phyloP scores from a whole-genome alignment of 2,329 filamentous ascomycete species.

The Apiospora marii region DNA sequence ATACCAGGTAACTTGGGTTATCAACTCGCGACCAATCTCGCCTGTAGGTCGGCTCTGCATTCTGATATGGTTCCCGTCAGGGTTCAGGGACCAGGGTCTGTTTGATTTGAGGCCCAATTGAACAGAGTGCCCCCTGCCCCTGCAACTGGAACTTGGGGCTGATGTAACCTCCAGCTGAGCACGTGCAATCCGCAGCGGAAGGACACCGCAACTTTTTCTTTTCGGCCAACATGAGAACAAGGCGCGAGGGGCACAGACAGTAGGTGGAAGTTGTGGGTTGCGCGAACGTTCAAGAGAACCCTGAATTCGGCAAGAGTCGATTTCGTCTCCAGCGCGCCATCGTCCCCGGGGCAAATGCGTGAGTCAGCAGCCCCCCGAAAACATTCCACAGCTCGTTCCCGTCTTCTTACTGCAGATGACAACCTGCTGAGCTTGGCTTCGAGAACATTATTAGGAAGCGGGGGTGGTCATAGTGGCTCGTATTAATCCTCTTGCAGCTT shows the following conservation, averaged over 20 bases:
- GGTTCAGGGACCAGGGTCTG: neutral
- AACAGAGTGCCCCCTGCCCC: neutral
- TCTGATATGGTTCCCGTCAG: neutral
- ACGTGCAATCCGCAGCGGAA: conserved; percentile 5
- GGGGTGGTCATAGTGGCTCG: neutral
- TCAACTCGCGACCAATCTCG: neutral
- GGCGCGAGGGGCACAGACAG: neutral
- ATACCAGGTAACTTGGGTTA: neutral
- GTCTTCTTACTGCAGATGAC: neutral
- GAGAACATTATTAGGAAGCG: neutral
- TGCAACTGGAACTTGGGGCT: neutral
- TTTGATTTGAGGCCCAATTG: too few species aligned
- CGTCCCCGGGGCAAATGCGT: neutral
- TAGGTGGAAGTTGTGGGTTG: neutral
- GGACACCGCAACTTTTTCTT: neutral
- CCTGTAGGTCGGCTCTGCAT: neutral
- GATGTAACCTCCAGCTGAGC: conserved; percentile 13
- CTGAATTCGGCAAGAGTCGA: conserved; percentile 3
- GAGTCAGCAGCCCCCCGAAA: neutral
- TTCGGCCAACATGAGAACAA: neutral
- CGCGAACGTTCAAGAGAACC: neutral
- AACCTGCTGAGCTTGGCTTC: neutral
- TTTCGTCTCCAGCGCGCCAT: neutral
- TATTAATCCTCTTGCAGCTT: neutral
- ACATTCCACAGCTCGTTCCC: neutral